These are phyloP conservation scores for Geotrichum siamense DNA, from an alignment of 1,139 yeast species.

Conservation along the genomic window DNA sequence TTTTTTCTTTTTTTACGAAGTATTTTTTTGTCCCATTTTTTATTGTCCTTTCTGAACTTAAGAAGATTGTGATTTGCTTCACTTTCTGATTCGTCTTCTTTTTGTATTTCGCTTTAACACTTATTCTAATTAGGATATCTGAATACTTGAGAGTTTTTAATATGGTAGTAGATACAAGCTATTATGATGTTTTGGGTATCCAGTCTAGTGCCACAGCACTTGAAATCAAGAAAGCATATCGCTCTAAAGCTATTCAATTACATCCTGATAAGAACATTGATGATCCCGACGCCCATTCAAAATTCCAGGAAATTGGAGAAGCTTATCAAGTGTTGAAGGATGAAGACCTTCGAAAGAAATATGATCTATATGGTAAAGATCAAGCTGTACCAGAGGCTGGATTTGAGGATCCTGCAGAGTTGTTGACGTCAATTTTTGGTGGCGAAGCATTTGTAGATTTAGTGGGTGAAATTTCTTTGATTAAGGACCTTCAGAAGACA, in stretches of 20 bases:
- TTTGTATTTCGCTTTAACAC: conserved; percentile 5
- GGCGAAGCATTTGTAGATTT: conserved; percentile 85
- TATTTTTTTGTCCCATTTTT: neutral
- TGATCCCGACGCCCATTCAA: conserved; percentile 68
- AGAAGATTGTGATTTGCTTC: neutral
- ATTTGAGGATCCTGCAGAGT: conserved; percentile 84
- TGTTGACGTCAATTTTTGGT: conserved; percentile 81
- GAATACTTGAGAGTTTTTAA: neutral
- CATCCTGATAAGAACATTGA: conserved; percentile 97
- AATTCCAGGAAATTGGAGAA: conserved; percentile 44
- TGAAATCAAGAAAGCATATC: conserved; percentile 88
- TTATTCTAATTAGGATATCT: no score
- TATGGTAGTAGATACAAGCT: conserved; percentile 92
- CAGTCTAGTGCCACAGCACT: conserved; percentile 63
- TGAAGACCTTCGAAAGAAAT: conserved; percentile 60
- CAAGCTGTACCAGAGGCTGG: conserved; percentile 76
- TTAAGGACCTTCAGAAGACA: conserved; percentile 71
- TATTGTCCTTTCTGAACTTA: no score
- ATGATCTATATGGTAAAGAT: conserved; percentile 82
- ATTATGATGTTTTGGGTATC: conserved; percentile 74
- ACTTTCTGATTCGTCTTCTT: neutral
- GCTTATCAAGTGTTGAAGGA: conserved; percentile 59
- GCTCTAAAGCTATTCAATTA: conserved; percentile 77
- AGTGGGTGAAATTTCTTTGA: conserved; percentile 85
- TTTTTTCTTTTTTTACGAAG: neutral